Conservation (phyloP, 2,329 filamentous ascomycete species). For the Botrytis aclada region DNA sequence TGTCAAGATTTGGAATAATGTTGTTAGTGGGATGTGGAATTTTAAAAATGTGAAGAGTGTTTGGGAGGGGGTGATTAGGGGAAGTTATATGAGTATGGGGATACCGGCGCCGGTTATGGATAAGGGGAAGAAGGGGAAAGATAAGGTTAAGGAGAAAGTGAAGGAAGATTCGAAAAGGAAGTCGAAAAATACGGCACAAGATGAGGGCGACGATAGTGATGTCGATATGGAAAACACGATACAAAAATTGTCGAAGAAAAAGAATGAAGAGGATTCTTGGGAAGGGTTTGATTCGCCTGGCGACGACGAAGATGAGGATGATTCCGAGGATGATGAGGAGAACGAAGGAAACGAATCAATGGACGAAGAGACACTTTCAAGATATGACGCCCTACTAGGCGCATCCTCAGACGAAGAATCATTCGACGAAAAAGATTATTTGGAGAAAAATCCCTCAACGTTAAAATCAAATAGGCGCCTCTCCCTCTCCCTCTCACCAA, state of each 20-base stretch:
- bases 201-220: constrained; percentile 14
- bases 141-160: constrained; percentile 21
- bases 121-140: constrained; percentile 25
- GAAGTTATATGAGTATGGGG: constrained; percentile 34
- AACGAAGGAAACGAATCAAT: constrained; percentile 27
- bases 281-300: constrained; percentile 27
- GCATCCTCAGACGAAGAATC: constrained; percentile 37
- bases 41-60: constrained; percentile 50
- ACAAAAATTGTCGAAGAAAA: not conserved
- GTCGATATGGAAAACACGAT: constrained; percentile 12
- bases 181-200: constrained; percentile 16
- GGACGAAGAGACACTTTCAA: constrained; percentile 32
- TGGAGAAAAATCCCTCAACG: constrained; percentile 18
- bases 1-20: constrained; percentile 43
- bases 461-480: constrained; percentile 21
- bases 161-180: constrained; percentile 13
- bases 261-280: constrained; percentile 21
- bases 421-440: constrained; percentile 31
- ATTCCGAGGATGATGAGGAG: constrained; percentile 15
- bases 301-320: constrained; percentile 22
- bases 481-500: constrained; percentile 28
- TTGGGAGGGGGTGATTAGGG: constrained; percentile 40
- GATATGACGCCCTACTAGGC: constrained; percentile 35
- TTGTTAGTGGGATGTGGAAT: constrained; percentile 53
- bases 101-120: constrained; percentile 32